Percentiles rank a stretch among this genome's conserved stretches.
phyloP scores from a whole-genome alignment of 768 basidiomycete species.

The Leccinum subtestaceum region DNA sequence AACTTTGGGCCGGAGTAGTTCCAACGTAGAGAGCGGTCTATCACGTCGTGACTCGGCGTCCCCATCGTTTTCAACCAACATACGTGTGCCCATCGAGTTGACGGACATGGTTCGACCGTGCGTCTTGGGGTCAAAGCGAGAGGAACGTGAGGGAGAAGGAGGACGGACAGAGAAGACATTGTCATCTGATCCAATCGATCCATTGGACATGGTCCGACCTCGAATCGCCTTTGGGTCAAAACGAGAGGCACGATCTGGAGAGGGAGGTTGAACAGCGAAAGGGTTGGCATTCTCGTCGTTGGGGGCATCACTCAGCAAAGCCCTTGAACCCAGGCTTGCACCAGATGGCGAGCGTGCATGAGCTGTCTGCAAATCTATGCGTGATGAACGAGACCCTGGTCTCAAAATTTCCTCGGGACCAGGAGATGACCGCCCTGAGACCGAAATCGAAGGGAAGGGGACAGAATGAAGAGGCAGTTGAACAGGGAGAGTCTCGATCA shows the following conservation, averaged over 20 bases:
- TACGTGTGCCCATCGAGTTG: constrained; percentile 62
- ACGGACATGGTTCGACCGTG: constrained; percentile 62
- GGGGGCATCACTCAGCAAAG: constrained; percentile 40
- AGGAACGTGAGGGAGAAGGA: constrained; percentile 57
- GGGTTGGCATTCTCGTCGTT: constrained; percentile 33
- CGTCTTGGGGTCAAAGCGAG: constrained; percentile 82
- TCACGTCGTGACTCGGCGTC: constrained; percentile 38
- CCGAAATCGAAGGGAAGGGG: constrained; percentile 62
- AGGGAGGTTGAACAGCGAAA: constrained; percentile 36
- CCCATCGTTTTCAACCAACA: constrained; percentile 56
- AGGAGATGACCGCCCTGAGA: constrained; percentile 47
- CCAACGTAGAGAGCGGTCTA: constrained; percentile 68
- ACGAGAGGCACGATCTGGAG: constrained; percentile 40
- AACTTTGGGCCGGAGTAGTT: constrained; percentile 85
- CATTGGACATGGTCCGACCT: constrained; percentile 43
- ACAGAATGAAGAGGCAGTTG: constrained; percentile 47
- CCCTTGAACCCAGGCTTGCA: constrained; percentile 49
- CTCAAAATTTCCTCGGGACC: constrained; percentile 38
- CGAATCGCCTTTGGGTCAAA: constrained; percentile 42
- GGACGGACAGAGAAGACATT: constrained; percentile 71
- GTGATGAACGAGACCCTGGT: constrained; percentile 34
- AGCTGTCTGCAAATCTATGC: constrained; percentile 29
- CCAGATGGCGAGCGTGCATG: constrained; percentile 51
- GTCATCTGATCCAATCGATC: constrained; percentile 44
- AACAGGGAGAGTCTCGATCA: constrained; percentile 42